A percentile compares a stretch with the other conserved stretches of the same genome.
Conservation (phyloP, 768 basidiomycete genomes). For the Pisolithus sp. region DNA sequence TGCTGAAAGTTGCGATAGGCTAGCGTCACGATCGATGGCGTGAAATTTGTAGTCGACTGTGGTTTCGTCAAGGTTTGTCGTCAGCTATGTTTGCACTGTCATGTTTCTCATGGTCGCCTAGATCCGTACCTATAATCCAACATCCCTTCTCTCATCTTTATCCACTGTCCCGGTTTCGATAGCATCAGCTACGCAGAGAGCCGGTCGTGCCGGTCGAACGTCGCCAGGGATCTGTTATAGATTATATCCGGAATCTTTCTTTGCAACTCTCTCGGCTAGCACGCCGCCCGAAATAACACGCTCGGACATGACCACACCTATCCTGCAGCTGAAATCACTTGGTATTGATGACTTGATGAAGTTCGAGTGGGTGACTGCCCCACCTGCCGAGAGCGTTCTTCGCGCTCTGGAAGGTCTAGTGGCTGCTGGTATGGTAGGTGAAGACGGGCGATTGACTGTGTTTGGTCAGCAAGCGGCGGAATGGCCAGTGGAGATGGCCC, state of each 20-base stretch:
- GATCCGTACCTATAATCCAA: constrained; percentile 89
- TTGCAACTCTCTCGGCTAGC: constrained; percentile 54
- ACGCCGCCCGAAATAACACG: constrained; percentile 89
- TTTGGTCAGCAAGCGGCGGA: constrained; percentile 88
- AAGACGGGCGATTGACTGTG: constrained; percentile 67
- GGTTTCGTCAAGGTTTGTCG: constrained; percentile 86
- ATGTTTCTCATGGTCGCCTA: constrained; percentile 22
- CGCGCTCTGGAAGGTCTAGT: constrained; percentile 81
- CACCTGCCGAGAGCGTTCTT: constrained; percentile 79
- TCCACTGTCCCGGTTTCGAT: constrained; percentile 76
- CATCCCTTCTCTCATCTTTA: constrained; percentile 78
- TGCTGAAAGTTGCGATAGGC: constrained; percentile 43
- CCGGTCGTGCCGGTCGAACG: constrained; percentile 92
- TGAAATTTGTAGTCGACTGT: constrained; percentile 88
- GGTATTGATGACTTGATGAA: constrained; percentile 94
- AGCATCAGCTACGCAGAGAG: constrained; percentile 88
- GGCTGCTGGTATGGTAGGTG: constrained; percentile 76
- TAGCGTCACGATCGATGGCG: constrained; percentile 93
- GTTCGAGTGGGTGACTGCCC: constrained; percentile 91
- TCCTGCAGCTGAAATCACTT: constrained; percentile 89
- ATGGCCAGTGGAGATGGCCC: constrained; percentile 86
- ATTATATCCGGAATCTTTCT: constrained; percentile 66
- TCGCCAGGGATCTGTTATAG: constrained; percentile 90
- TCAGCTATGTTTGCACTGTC: neutral
- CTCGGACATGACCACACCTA: constrained; percentile 84